Evolutionary conservation across 2,329 filamentous ascomycete species (phyloP), one percentile per base, ranked within the genome.

Genomic region (Fusarium pseudonygamai): DNA sequence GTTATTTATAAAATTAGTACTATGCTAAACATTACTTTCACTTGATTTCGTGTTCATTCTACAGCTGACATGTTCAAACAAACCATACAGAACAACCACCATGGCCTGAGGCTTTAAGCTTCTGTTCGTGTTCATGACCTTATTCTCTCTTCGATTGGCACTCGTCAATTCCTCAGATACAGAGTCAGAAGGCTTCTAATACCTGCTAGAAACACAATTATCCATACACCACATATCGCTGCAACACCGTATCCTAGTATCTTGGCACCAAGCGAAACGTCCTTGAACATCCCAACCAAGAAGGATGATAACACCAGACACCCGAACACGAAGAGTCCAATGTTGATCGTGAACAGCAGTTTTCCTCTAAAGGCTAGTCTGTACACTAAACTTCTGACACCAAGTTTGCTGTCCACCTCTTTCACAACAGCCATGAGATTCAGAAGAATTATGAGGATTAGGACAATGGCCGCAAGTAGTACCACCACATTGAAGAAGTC

Each of bases 341-440:
- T 7, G 13, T 16, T 59, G 13, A 59, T 2, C 1, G 11, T 7
- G 0, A 24, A 12, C 5, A 49, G 9, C 0, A 37, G 0, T 8
- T 15, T 49, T 14, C 15, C 40, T 7, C 34, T 12, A 34, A 30
- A 30, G 6, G 7, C 28, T 30, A 7, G 7, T 8, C 30, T 32
- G 30, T 32, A 13, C 30, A 12, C 5, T 13, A 4, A 32, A 32
- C 30, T 32, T 32, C 30, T 12, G 5, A 32, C 30, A 32, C 30
- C 5, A 13, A 32, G 7, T 20, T 50, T 37, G 11, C 26, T 52
- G 11, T 40, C 57, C 1, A 30, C 0, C 1, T 52, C 57, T 0
- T 32, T 32, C 5, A 26, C 1, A 15, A 22, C 14, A 13, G 26
- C 5, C 13, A 40, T 0, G 0, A 60, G 14, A 6, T 0, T 28